Conservation (phyloP, 148 eudicot species). For the Rhododendron williamsianum region DNA sequence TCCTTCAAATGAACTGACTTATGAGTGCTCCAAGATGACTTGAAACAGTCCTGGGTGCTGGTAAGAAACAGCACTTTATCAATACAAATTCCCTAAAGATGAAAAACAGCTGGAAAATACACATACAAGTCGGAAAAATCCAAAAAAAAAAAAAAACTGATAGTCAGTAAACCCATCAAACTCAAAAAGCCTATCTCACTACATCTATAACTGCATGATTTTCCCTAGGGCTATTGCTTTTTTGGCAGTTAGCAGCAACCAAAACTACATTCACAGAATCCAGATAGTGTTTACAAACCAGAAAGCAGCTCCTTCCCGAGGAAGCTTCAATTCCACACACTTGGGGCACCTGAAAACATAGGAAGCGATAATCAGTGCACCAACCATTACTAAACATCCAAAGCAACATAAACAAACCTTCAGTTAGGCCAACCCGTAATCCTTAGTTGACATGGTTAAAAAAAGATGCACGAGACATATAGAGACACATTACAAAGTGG, state of each 20-base stretch:
- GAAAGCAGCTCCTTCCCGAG: constrained; percentile 84
- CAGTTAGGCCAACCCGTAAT: neutral
- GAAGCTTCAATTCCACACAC: constrained; percentile 87
- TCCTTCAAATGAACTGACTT: constrained; percentile 75
- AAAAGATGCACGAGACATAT: neutral
- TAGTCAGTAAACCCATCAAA: neutral
- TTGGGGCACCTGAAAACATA: constrained; percentile 75
- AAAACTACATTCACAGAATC: neutral
- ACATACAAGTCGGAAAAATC: neutral
- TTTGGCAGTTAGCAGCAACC: neutral
- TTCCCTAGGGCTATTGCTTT: neutral
- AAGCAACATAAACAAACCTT: neutral
- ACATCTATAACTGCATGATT: neutral
- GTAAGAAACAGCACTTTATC: constrained; percentile 13
- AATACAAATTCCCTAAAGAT: constrained; percentile 7
- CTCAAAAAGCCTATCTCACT: neutral
- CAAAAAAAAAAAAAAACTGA: too few species aligned
- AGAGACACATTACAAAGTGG: neutral
- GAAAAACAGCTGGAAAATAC: neutral
- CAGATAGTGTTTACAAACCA: constrained; percentile 43
- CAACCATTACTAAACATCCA: neutral
- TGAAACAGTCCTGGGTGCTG: constrained; percentile 98
- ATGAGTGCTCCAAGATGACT: constrained; percentile 93
- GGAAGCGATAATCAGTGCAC: neutral
- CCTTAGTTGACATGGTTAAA: neutral